Evolutionary conservation across 345 rosid genomes (phyloP), one percentile per base, ranked within the genome.

Genomic region (Rhizophora mangle): DNA sequence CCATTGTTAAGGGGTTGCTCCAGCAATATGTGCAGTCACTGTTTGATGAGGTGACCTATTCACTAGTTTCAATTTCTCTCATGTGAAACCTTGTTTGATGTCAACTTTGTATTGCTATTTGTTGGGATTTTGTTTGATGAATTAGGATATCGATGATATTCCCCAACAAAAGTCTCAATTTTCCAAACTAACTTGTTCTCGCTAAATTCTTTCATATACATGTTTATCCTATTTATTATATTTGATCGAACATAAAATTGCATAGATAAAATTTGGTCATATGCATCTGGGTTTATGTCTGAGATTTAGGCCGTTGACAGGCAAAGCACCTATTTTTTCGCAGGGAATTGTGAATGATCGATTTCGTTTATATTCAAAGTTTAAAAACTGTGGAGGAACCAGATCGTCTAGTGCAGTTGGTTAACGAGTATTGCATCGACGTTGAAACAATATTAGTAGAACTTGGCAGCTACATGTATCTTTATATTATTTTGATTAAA

Each of bases 321-420:
- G 52, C 56, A 73, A 15, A 18, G 43, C 22, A 26, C 6, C 65
- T 0, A 47, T 60, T 51, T n/a, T 31, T 26, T 64, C 73, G 30
- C 75, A 82, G 88, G 90, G 86, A 16, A 70, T 80, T 47, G 26
- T 84, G 29, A 82, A 76, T 58, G 70, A 67, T 57, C 83, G 71
- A 64, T 80, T 82, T 60, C 71, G n/a, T 59, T 72, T 71, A 62
- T 26, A 70, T 79, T 63, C 84, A 72, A 63, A 72, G 61, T 57
- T 72, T 71, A 80, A 82, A 64, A 76, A 72, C 71, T 18, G 52
- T 32, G 10, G 79, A 81, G 76, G 79, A 82, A 64, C 75, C 83
- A 39, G 81, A 81, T 53, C 57, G 19, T 78, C 63, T 75, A 57
- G 64, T 77, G 65, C 76, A 70, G 47, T 62, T 84, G 69, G 81